Evolutionary conservation across 2,329 filamentous ascomycete species (phyloP).

Genomic region (Talaromyces rugulosus): DNA sequence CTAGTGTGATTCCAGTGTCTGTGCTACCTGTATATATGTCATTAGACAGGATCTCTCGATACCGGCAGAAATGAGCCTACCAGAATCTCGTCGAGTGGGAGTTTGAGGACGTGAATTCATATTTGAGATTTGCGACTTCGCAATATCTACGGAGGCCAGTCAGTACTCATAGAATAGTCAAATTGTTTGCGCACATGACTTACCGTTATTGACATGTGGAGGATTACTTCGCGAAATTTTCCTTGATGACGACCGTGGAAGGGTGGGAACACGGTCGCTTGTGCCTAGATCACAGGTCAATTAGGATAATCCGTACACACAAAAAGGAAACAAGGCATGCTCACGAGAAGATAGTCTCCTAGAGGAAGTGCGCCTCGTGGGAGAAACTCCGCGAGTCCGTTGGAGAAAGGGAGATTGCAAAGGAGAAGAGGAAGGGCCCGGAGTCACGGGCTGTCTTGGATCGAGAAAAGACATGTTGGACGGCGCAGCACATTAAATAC

Average conservation of each 20-base stretch:
- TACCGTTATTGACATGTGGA: slow-evolving; percentile 14
- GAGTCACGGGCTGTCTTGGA: slow-evolving; percentile 1
- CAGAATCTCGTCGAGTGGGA: slow-evolving; percentile 9
- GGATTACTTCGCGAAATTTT: slow-evolving; percentile 12
- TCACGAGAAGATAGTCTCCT: slow-evolving; percentile 10
- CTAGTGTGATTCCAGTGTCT: slow-evolving; percentile 27
- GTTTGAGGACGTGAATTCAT: slow-evolving; percentile 12
- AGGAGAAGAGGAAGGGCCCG: slow-evolving; percentile 6
- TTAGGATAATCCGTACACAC: not conserved
- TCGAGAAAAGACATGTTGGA: slow-evolving; percentile 12
- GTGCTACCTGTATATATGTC: slow-evolving; percentile 18
- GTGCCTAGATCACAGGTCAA: not conserved
- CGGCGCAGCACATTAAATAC: slow-evolving; percentile 3
- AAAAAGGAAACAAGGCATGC: not conserved
- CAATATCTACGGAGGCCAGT: slow-evolving; percentile 4
- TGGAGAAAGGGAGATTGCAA: slow-evolving; percentile 10
- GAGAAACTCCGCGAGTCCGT: slow-evolving; percentile 11
- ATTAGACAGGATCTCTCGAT: not conserved
- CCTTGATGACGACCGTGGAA: slow-evolving; percentile 8
- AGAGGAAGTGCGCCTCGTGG: slow-evolving; percentile 12
- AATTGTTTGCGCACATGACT: not conserved
- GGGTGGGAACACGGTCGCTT: not conserved
- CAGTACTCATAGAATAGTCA: not conserved
- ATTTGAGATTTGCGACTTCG: slow-evolving; percentile 11
- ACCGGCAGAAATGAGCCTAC: not conserved